Evolutionary conservation across 2,329 filamentous ascomycete genomes (phyloP), one percentile per base, ranked within the genome.

Genomic region (Alternaria ethzedia): DNA sequence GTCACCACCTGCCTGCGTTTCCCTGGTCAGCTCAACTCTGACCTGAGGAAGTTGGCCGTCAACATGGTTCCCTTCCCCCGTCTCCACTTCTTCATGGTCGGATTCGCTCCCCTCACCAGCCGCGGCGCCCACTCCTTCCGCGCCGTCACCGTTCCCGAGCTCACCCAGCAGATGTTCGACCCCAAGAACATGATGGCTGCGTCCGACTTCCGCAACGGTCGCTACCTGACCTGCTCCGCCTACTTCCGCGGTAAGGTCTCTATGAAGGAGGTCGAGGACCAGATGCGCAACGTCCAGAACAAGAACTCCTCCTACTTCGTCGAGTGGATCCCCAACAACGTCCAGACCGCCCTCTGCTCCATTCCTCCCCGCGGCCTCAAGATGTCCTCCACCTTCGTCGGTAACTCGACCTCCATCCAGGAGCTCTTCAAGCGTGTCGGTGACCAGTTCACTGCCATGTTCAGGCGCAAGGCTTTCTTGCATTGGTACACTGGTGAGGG

Each of bases 181-280:
- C 95, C 96, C 80, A 99, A 98, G 94, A 99, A 99, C 91, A 99
- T 99, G 95, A 99, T 99, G 96, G 96, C 96, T 86, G 96, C 96
- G 72, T 96, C 94, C 70, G 96, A 99, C 87, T 99, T 99, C 94
- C 93, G 96, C 80, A 99, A 98, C 85, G 96, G 96, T 83, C 96
- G 96, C 80, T 99, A 99, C 89, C 90, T 99, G 80, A 99, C 96
- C 76, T 99, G 96, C 91, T 98, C 91, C 83, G 94, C 96, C 82
- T 97, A 99, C 86, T 99, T 99, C 93, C 96, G 96, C 85, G 96
- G 96, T 81, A 97, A 97, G 89, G 93, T 99, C 82, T 96, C 95
- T 82, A 98, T 98, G 96, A 98, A 98, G 90, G 96, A 99, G 87
- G 96, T 99, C 69, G 96, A 99, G 88, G 96, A 99, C 84, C 96